phyloP scores from a whole-genome alignment of 441 rosid species.

The Bocquillonia castaneifolia region DNA sequence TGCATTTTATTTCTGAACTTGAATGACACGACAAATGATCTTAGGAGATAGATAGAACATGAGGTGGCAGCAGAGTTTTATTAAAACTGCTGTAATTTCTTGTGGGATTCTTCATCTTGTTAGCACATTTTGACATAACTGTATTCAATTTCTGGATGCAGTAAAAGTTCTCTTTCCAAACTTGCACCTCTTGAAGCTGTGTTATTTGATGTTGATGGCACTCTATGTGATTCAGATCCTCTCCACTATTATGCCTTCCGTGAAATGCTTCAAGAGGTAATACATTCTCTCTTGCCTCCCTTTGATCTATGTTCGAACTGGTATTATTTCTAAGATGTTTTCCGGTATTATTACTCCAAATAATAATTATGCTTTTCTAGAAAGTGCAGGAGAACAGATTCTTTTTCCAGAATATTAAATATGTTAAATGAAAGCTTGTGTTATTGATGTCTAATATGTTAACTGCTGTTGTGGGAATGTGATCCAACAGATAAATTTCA shows the following conservation, averaged over 20 bases:
- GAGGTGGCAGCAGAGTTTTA: neutral
- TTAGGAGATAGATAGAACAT: constrained; percentile 5
- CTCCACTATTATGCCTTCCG: constrained; percentile 61
- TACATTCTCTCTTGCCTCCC: neutral
- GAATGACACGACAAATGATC: too few relatives aligned
- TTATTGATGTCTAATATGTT: neutral
- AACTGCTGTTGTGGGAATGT: neutral
- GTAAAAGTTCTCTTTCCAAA: constrained; percentile 47
- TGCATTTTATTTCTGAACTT: too few relatives aligned
- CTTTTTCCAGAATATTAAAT: neutral
- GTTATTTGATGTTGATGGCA: constrained; percentile 91
- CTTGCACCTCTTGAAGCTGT: constrained; percentile 79
- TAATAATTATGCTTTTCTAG: neutral
- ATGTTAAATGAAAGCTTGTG: neutral
- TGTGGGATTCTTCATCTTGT: neutral
- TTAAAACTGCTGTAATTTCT: neutral
- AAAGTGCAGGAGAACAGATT: neutral
- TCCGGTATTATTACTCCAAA: constrained; percentile 10
- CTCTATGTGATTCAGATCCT: constrained; percentile 90
- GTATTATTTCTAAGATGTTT: too few relatives aligned
- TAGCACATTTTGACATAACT: neutral
- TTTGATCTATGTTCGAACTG: too few relatives aligned
- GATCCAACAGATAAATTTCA: constrained; percentile 66
- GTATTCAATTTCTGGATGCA: constrained; percentile 28
- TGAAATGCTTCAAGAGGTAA: constrained; percentile 72